Evolutionary conservation across 2,329 filamentous ascomycete genomes (phyloP), one percentile per base, ranked within the genome.

Genomic region (Hyphodiscus sp.): DNA sequence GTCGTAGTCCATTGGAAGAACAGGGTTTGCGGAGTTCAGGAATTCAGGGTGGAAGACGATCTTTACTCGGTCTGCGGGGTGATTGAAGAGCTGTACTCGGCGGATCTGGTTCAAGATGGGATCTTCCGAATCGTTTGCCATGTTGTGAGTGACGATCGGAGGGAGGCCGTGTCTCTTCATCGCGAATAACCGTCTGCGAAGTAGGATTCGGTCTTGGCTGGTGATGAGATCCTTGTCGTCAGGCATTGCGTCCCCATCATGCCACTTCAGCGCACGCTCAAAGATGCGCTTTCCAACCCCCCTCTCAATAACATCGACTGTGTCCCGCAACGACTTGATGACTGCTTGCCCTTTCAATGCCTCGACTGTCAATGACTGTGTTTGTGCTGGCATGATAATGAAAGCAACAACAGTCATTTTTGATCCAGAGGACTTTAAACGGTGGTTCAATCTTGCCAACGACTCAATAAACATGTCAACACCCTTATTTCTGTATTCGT

Each of bases 391-490:
- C 90, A 99, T 95, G 70, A 99, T 97, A 71, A 99, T 88, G 69
- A 99, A 99, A 19, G 94, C 92, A 18, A 99, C 92, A 8, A 99
- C 87, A 0, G 94, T 97, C 69, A 86, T 91, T 73, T 94, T 95
- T 63, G 90, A 95, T 47, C 89, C 89, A 8, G 84, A 73, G 49
- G 74, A 73, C 80, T 97, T 97, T 67, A 99, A 82, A 41, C 87
- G 83, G 75, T 97, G 91, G 73, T 99, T 99, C 65, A 99, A 75
- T 44, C 94, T 88, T 26, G 94, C 94, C 58, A 99, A 76, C 2
- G 91, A 94, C 73, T 99, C 94, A 63, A 99, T 95, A 72, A 97
- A 99, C 94, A 99, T 97, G 72, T 99, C 94, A 10, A 96, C 92
- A 67, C 94, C 94, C 74, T 99, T 99, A 69, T 99, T 99, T 60